phyloP scores from a whole-genome alignment of 768 basidiomycete species.

The Tulasnella sp. region DNA sequence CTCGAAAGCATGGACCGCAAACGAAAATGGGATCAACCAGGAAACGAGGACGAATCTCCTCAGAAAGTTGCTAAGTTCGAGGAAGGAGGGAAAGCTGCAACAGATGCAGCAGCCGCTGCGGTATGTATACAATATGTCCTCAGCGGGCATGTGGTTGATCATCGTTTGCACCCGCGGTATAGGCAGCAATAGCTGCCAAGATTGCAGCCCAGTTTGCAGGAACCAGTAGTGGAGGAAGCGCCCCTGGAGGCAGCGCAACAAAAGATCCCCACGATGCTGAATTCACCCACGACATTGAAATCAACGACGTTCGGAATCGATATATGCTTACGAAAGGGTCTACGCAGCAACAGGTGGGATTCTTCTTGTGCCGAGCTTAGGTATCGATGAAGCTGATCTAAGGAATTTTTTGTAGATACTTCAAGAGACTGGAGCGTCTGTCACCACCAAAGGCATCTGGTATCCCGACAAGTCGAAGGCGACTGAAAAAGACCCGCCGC shows the following conservation, averaged over 20 bases:
- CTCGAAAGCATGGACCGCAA: conserved; percentile 38
- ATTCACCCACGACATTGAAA: conserved; percentile 88
- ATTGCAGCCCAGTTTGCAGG: conserved; percentile 82
- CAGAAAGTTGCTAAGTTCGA: conserved; percentile 47
- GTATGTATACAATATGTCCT: background rate
- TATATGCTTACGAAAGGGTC: conserved; percentile 91
- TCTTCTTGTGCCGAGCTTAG: conserved; percentile 32
- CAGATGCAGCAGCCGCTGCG: conserved; percentile 69
- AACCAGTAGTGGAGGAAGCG: conserved; percentile 38
- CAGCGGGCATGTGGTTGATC: background rate
- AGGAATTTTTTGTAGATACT: conserved; percentile 56
- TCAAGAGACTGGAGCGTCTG: conserved; percentile 86
- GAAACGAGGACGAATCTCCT: conserved; percentile 44
- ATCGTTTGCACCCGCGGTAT: background rate
- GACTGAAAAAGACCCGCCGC: conserved; percentile 85
- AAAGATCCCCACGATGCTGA: conserved; percentile 73
- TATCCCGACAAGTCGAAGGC: conserved; percentile 90
- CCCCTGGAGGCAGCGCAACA: conserved; percentile 40
- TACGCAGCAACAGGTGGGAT: conserved; percentile 77
- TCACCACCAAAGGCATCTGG: conserved; percentile 93
- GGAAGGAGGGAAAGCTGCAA: conserved; percentile 52
- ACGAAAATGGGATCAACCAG: conserved; percentile 75
- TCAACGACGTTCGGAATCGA: conserved; percentile 92
- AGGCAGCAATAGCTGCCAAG: conserved; percentile 86
- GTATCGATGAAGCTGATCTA: background rate